A percentile compares a stretch with the other conserved stretches of the same genome.
Conservation (phyloP, 2,329 filamentous ascomycete species). For the Aspergillus niger region DNA sequence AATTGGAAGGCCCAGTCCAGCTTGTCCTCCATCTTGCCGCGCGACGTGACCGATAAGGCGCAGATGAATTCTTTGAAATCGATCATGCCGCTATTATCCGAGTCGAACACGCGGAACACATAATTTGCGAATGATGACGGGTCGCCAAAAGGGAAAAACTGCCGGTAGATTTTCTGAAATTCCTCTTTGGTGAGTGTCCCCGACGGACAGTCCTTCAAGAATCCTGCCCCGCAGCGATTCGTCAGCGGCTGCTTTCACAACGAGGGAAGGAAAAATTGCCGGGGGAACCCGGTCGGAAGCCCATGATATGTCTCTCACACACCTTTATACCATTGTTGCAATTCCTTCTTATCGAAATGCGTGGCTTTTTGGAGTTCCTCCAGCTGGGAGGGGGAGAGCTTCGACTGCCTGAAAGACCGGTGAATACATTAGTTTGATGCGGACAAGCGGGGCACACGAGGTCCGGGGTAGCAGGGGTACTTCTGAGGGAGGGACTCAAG, state of each 20-base stretch:
- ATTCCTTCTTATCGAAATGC: conserved; percentile 98
- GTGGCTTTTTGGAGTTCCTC: conserved; percentile 93
- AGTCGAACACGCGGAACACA: conserved; percentile 98
- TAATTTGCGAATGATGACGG: conserved; percentile 97
- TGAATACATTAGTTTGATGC: conserved; percentile 3
- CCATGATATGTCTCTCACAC: conserved; percentile 31
- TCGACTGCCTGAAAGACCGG: conserved; percentile 74
- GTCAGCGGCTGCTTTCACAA: neutral
- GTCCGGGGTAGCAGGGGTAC: neutral
- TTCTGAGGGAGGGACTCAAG: neutral
- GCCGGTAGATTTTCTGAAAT: conserved; percentile 99
- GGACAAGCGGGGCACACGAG: neutral
- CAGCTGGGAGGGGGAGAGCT: conserved; percentile 95
- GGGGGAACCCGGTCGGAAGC: too few species aligned
- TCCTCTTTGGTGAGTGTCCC: conserved; percentile 97
- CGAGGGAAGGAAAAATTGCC: neutral
- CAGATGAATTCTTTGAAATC: conserved; percentile 99
- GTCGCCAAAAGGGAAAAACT: conserved; percentile 99
- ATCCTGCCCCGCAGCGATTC: conserved; percentile 60
- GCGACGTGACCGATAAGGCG: conserved; percentile 91
- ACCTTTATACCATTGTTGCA: conserved; percentile 99
- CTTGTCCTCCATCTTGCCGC: conserved; percentile 99
- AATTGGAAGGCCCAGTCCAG: conserved; percentile 99
- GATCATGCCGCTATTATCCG: conserved; percentile 94
- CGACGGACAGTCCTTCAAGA: conserved; percentile 96